phyloP scores from a whole-genome alignment of 2,329 filamentous ascomycete genomes.

The Fusarium palustre region DNA sequence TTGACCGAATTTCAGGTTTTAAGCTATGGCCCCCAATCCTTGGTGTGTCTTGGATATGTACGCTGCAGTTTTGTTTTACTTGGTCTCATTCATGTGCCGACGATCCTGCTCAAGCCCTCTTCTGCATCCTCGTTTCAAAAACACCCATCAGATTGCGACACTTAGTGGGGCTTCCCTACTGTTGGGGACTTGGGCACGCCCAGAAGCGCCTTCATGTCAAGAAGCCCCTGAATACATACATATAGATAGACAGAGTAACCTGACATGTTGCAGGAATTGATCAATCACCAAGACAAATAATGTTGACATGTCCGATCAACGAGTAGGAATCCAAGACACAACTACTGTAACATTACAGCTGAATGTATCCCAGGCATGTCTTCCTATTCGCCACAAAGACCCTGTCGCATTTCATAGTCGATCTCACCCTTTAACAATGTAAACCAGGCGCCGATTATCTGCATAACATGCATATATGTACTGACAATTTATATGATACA shows the following conservation, averaged over 20 bases:
- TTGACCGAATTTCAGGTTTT: slow-evolving; percentile 22
- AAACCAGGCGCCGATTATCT: slow-evolving; percentile 32
- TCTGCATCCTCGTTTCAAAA: slow-evolving; percentile 27
- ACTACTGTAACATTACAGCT: slow-evolving; percentile 34
- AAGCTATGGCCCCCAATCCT: slow-evolving; percentile 16
- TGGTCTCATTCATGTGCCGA: slow-evolving; percentile 16
- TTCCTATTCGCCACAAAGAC: slow-evolving; percentile 32
- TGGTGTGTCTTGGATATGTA: slow-evolving; percentile 7
- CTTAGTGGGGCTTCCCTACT: slow-evolving; percentile 29
- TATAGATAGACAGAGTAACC: slow-evolving; percentile 1
- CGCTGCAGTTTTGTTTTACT: not conserved
- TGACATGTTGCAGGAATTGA: slow-evolving; percentile 9
- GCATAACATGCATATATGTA: slow-evolving; percentile 4
- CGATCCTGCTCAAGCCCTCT: not conserved
- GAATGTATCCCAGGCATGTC: slow-evolving; percentile 27
- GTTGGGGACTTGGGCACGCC: slow-evolving; percentile 4
- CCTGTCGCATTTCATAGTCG: slow-evolving; percentile 26
- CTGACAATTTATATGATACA: not conserved
- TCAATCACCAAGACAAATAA: not conserved
- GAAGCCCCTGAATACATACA: slow-evolving; percentile 1
- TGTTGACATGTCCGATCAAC: not conserved
- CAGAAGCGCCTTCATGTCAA: slow-evolving; percentile 17
- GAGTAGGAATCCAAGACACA: slow-evolving; percentile 4
- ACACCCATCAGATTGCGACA: slow-evolving; percentile 11
- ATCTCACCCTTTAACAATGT: slow-evolving; percentile 25